phyloP scores from a whole-genome alignment of 2,329 filamentous ascomycete genomes.

The Corniculantispora saksenae region DNA sequence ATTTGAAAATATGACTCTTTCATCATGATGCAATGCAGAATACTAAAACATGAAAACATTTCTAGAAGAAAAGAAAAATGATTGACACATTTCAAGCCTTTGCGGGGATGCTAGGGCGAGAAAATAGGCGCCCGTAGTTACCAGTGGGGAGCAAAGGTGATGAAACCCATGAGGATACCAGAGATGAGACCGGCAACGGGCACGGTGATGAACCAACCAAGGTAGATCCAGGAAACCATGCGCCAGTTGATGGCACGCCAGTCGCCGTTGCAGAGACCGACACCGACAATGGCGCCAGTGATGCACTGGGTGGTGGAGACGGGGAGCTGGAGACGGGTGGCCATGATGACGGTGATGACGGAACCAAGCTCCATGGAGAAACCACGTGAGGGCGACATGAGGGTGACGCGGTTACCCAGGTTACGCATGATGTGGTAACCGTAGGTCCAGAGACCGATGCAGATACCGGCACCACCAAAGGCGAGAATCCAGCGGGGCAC shows the following conservation, averaged over 20 bases:
- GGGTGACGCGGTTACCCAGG: constrained; percentile 62
- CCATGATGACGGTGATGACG: constrained; percentile 63
- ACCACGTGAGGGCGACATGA: constrained; percentile 62
- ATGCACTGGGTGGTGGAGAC: constrained; percentile 68
- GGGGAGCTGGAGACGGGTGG: constrained; percentile 62
- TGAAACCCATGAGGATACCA: constrained; percentile 62
- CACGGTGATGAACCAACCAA: constrained; percentile 62
- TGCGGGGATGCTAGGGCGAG: neutral
- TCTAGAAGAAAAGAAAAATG: neutral
- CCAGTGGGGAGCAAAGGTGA: constrained; percentile 61
- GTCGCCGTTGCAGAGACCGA: constrained; percentile 61
- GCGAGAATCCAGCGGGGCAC: constrained; percentile 63
- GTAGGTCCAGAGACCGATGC: constrained; percentile 59
- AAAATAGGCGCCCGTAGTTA: neutral
- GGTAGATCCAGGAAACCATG: constrained; percentile 61
- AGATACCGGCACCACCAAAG: constrained; percentile 53
- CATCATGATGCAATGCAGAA: neutral
- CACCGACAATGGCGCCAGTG: constrained; percentile 62
- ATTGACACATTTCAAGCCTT: neutral
- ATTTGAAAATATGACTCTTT: too few species aligned
- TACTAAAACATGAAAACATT: neutral
- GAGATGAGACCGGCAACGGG: constrained; percentile 58
- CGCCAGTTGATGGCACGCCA: constrained; percentile 63
- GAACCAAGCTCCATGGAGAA: constrained; percentile 63
- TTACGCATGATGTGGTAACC: constrained; percentile 67